Conservation (phyloP, 2,329 filamentous ascomycete species). For the Mycogone perniciosa region DNA sequence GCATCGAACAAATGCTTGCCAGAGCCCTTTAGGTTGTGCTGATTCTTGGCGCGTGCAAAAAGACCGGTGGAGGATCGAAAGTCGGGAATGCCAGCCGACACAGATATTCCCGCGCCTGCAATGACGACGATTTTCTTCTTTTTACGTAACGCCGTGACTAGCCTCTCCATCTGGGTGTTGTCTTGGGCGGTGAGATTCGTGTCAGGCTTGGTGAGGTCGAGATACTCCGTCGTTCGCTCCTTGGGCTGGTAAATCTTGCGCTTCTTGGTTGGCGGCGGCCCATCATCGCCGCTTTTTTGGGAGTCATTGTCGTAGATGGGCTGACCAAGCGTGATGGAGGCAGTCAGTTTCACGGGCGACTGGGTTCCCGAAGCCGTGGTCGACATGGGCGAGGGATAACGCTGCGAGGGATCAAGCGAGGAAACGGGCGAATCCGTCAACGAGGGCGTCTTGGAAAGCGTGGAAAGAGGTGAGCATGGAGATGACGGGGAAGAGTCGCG, state of each 20-base stretch:
- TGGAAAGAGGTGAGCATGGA: slow-evolving; percentile 49
- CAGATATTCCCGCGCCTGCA: slow-evolving; percentile 93
- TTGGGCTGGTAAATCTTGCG: slow-evolving; percentile 56
- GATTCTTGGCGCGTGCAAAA: slow-evolving; percentile 75
- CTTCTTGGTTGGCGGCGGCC: slow-evolving; percentile 67
- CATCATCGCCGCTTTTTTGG: slow-evolving; percentile 39
- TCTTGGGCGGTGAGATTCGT: slow-evolving; percentile 41
- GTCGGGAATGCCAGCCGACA: slow-evolving; percentile 93
- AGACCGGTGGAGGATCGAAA: slow-evolving; percentile 89
- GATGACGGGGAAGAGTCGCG: slow-evolving; percentile 30
- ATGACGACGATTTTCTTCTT: slow-evolving; percentile 97
- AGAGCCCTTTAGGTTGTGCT: slow-evolving; percentile 82
- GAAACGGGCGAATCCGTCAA: slow-evolving; percentile 40
- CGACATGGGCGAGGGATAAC: slow-evolving; percentile 48
- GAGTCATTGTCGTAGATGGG: slow-evolving; percentile 24
- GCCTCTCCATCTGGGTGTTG: slow-evolving; percentile 54
- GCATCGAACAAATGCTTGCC: slow-evolving; percentile 96
- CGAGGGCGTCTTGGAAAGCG: slow-evolving; percentile 48
- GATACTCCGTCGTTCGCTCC: slow-evolving; percentile 70
- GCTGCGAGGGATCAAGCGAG: slow-evolving; percentile 32
- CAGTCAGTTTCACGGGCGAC: slow-evolving; percentile 43
- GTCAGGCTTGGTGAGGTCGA: slow-evolving; percentile 59
- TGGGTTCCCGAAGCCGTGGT: slow-evolving; percentile 43
- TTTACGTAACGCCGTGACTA: slow-evolving; percentile 70
- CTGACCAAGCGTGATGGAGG: slow-evolving; percentile 21